These are phyloP conservation scores for Neurospora sp. DNA, from an alignment of 495 filamentous ascomycete species.

Conservation along the genomic window DNA sequence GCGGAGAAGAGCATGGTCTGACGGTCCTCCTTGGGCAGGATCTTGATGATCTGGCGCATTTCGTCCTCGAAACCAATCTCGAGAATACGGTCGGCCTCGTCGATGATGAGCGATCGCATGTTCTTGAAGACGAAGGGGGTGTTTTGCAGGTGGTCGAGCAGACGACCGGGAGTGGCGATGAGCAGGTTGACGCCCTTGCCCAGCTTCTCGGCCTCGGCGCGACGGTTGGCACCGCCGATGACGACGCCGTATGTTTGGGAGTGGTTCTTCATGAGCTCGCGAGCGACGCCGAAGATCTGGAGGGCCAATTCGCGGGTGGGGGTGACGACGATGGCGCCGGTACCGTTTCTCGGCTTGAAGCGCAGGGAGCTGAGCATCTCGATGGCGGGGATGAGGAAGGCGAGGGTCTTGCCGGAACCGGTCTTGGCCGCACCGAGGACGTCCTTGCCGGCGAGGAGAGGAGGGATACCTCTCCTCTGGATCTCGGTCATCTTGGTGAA, in stretches of 20 bases:
- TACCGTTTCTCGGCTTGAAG: constrained; percentile 70
- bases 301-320: constrained; percentile 86
- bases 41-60: constrained; percentile 94
- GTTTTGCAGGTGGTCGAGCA: constrained; percentile 92
- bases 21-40: constrained; percentile 76
- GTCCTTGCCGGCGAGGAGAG: constrained; percentile 80
- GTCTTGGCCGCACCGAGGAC: constrained; percentile 96
- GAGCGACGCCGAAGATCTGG: constrained; percentile 91
- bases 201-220: constrained; percentile 90
- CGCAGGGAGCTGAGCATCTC: constrained; percentile 87
- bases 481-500: constrained; percentile 97
- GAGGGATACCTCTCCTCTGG: constrained; percentile 78
- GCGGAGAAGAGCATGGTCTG: constrained; percentile 98
- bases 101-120: constrained; percentile 66
- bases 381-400: constrained; percentile 88
- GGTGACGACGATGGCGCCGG: constrained; percentile 78
- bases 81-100: constrained; percentile 88
- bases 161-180: constrained; percentile 84
- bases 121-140: constrained; percentile 94
- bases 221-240: constrained; percentile 87
- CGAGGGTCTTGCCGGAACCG: constrained; percentile 88
- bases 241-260: constrained; percentile 91
- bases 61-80: constrained; percentile 99
- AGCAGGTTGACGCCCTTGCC: constrained; percentile 88
- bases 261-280: constrained; percentile 69